phyloP scores from a whole-genome alignment of 345 rosid genomes.

The Trapa incisa region DNA sequence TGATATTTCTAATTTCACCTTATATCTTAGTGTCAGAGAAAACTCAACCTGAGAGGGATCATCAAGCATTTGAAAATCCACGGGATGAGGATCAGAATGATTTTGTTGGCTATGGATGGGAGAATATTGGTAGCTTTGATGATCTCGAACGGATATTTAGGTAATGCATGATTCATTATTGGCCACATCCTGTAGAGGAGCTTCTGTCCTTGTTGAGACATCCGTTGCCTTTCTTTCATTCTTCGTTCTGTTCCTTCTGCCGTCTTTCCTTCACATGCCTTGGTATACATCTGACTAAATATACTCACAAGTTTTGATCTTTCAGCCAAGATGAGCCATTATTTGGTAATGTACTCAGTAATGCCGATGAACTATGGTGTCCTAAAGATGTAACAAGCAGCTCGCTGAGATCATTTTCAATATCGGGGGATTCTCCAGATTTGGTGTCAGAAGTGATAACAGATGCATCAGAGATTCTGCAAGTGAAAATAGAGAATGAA shows the following conservation, averaged over 20 bases:
- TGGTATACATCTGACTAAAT: slow-evolving; percentile 49
- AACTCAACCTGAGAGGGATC: slow-evolving; percentile 38
- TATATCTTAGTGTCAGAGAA: slow-evolving; percentile 32
- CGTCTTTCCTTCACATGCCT: slow-evolving; percentile 5
- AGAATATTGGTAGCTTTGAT: slow-evolving; percentile 86
- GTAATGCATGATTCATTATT: slow-evolving; percentile 30
- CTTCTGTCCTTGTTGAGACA: background rate
- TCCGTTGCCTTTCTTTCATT: background rate
- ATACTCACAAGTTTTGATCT: slow-evolving; percentile 77
- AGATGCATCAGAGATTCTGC: slow-evolving; percentile 22
- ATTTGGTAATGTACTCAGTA: slow-evolving; percentile 60
- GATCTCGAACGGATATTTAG: slow-evolving; percentile 88
- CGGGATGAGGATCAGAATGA: slow-evolving; percentile 58
- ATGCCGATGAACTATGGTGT: slow-evolving; percentile 69
- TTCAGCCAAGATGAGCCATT: slow-evolving; percentile 88
- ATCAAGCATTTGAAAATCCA: slow-evolving; percentile 39
- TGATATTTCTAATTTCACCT: slow-evolving; percentile 10
- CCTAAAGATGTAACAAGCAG: slow-evolving; percentile 45
- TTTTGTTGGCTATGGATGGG: slow-evolving; percentile 85
- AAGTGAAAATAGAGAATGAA: slow-evolving; percentile 35
- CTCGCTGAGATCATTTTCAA: slow-evolving; percentile 40
- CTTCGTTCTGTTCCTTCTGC: background rate
- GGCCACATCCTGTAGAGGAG: background rate
- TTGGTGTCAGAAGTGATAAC: slow-evolving; percentile 30
- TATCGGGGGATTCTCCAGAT: slow-evolving; percentile 32